Evolutionary conservation across 441 rosid genomes (phyloP).

Genomic region (Biscutella laevigata): DNA sequence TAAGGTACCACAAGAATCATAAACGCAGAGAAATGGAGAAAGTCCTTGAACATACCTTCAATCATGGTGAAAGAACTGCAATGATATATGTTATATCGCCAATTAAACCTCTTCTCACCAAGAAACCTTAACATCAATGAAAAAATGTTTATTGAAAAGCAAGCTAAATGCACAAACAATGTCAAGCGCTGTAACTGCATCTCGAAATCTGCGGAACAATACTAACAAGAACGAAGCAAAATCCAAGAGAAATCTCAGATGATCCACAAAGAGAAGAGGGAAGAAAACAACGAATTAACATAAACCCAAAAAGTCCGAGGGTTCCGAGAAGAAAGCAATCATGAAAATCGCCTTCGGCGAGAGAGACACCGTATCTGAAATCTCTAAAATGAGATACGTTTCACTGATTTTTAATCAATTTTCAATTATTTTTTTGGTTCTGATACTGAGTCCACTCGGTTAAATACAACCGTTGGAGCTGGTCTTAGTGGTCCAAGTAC

Average conservation of each 20-base stretch:
- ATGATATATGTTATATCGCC: background rate
- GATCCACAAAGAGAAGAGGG: background rate
- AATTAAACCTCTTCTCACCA: background rate
- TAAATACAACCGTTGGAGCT: too few species aligned
- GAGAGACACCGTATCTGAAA: too few species aligned
- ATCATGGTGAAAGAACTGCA: constrained; percentile 11
- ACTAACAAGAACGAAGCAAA: background rate
- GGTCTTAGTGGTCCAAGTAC: too few species aligned
- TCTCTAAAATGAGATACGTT: too few species aligned
- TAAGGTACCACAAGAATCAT: background rate
- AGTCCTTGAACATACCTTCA: background rate
- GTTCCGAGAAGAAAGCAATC: background rate
- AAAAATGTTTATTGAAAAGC: background rate
- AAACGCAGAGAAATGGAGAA: background rate
- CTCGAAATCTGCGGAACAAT: background rate
- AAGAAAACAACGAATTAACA: background rate
- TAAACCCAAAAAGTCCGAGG: background rate
- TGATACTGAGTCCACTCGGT: too few species aligned
- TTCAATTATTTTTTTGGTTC: too few species aligned
- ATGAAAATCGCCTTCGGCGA: too few species aligned
- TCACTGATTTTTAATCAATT: too few species aligned
- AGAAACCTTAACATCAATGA: constrained; percentile 7
- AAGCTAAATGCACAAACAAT: background rate
- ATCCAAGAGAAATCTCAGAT: background rate
- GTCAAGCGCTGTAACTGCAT: background rate